Evolutionary conservation across 495 filamentous ascomycete genomes (phyloP), one percentile per base, ranked within the genome.

Genomic region (Neurospora sp.): DNA sequence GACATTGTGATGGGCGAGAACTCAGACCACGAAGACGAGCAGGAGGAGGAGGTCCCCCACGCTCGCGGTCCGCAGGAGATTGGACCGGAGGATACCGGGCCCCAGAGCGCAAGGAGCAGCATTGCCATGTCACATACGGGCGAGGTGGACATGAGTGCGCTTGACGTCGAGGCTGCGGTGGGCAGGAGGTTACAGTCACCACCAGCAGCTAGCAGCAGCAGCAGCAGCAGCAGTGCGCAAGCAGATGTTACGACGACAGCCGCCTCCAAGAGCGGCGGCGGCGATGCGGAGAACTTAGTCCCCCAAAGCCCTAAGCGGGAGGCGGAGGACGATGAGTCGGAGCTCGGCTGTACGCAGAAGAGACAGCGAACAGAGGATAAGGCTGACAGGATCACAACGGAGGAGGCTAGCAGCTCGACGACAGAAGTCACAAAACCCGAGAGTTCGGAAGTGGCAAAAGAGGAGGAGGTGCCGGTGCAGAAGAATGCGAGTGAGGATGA

Each of bases 51-150:
- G 75, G 76, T 87, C 1, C 92, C 94, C 14, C 93, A 97, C 77
- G 93, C 92, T 3, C 87, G 92, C 18, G 93, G 94, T 0, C 95
- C 96, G 0, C 88, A 91, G 12, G 86, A 92, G 72, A 89, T 99
- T 35, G 94, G 94, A 0, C 88, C 93, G 37, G 91, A 94, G 76
- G 96, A 99, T 78, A 89, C 92, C 78, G 96, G 96, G 1, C 88
- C 93, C 20, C 95, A 97, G 79, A 81, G 73, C 71, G 80, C 80
- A 0, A 81, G 75, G 0, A 70, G 72, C 3, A 75, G 76, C 12
- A 73, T 73, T 22, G 72, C 71, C 69, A 75, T 75, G 77, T 79
- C 41, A 75, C 76, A 7, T 71, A 71, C 40, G 53, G 77, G 74
- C 69, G 72, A 78, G 8, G 69, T 82, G 27, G 79, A 81, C 44